Evolutionary conservation across 2,329 filamentous ascomycete species (phyloP), one percentile per base, ranked within the genome.

Genomic region (Cercospora sp.): DNA sequence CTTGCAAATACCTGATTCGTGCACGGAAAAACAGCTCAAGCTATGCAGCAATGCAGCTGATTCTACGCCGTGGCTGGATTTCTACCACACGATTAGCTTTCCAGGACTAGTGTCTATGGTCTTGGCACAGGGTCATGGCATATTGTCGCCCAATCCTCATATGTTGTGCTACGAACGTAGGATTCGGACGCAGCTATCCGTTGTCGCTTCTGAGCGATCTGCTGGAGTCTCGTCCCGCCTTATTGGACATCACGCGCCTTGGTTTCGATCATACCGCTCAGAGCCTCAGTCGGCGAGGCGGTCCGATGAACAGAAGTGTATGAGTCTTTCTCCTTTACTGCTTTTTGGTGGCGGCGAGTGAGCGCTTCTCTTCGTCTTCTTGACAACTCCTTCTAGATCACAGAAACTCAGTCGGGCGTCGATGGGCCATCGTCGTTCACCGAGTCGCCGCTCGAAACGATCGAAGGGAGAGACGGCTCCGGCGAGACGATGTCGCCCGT

Each of bases 61-160:
- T 26, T 43, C 21, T 43, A 26, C 13, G 58, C 16, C 21, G 12
- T 26, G 32, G 58, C 21, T 21, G 24, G 37, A 26, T 16, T 12
- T 24, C 58, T 43, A 26, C 26, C n/a, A 18, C 58, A 43, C 13
- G 18, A 40, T 26, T 26, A 61, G 32, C 58, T 26, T 40, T 26
- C 18, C 32, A 43, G 32, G 37, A 37, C 58, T 40, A 37, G 32
- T 61, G 16, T 12, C 8, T 12, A 13, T 37, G 32, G 21, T 26
- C 58, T 61, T 61, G 58, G 58, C 58, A 24, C 32, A 43, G 58
- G 18, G 32, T 61, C 12, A 53, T 53, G 3, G 49, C 24, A 53
- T 53, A 53, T 53, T 53, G 49, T 53, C 10, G 49, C 13, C 21
- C 49, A 53, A 53, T 26, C 49, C 49, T 53, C 21, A 28, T 61